phyloP scores from a whole-genome alignment of 306 rosid genomes.

The Dryas alaskensis region DNA sequence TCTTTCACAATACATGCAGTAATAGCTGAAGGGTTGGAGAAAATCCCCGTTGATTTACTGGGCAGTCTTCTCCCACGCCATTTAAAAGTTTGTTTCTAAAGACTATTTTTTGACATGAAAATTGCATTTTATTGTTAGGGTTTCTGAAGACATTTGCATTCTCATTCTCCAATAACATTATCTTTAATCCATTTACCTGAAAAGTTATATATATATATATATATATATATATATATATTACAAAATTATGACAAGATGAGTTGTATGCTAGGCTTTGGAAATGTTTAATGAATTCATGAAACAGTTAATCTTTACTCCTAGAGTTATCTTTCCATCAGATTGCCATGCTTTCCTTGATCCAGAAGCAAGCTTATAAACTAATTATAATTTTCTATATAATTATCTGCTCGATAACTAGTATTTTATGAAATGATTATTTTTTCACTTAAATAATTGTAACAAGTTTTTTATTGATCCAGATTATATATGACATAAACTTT shows the following conservation, averaged over 20 bases:
- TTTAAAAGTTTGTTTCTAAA: conserved; percentile 46
- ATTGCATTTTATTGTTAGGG: background rate
- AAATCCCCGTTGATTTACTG: conserved; percentile 65
- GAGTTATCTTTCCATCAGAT: conserved; percentile 11
- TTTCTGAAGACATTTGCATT: background rate
- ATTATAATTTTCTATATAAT: background rate
- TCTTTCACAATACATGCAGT: conserved; percentile 69
- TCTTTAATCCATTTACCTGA: background rate
- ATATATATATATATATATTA: background rate
- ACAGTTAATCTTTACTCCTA: background rate
- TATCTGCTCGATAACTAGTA: background rate
- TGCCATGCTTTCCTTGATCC: background rate
- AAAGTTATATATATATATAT: background rate
- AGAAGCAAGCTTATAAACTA: background rate
- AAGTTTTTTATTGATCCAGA: conserved; percentile 36
- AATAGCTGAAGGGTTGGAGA: conserved; percentile 63
- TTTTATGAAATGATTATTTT: conserved; percentile 4
- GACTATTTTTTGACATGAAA: background rate
- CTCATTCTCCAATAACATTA: background rate
- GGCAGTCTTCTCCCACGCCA: conserved; percentile 76
- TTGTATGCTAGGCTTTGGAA: background rate
- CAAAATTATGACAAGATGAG: background rate
- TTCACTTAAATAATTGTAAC: conserved; percentile 10
- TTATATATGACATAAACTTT: conserved; percentile 57
- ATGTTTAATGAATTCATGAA: background rate